phyloP scores from a whole-genome alignment of 2,329 filamentous ascomycete genomes.

The Metarhizium album region DNA sequence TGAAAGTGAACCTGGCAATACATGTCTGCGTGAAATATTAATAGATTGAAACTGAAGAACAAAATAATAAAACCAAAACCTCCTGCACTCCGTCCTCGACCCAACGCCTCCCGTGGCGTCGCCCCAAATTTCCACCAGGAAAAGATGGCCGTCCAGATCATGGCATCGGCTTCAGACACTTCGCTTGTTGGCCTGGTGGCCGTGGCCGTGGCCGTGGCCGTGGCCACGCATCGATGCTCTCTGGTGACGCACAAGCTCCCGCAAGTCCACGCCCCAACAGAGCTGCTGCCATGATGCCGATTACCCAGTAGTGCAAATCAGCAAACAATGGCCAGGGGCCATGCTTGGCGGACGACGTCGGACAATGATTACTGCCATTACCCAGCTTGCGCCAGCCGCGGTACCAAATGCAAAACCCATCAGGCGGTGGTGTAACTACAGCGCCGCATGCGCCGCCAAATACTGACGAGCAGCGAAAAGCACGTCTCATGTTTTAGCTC shows the following conservation, averaged over 20 bases:
- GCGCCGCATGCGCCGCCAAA: neutral
- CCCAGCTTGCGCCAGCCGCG: neutral
- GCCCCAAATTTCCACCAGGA: neutral
- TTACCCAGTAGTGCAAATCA: neutral
- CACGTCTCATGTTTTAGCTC: neutral
- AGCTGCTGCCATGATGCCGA: neutral
- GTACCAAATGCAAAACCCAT: neutral
- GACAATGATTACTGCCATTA: neutral
- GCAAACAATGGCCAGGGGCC: neutral
- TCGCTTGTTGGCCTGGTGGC: neutral
- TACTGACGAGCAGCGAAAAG: neutral
- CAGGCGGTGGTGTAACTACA: neutral
- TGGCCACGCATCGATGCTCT: too few species aligned
- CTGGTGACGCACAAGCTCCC: neutral
- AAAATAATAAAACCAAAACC: neutral
- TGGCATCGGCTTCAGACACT: neutral
- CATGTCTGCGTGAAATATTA: too few species aligned
- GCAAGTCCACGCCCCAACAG: neutral
- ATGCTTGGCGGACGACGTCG: neutral
- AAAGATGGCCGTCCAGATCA: neutral
- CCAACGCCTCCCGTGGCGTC: neutral
- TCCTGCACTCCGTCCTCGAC: neutral
- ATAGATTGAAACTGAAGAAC: neutral
- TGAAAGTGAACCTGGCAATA: too few species aligned
- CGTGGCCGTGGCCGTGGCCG: neutral